Evolutionary conservation across 495 filamentous ascomycete genomes (phyloP).

Genomic region (Hamigera avellanea): DNA sequence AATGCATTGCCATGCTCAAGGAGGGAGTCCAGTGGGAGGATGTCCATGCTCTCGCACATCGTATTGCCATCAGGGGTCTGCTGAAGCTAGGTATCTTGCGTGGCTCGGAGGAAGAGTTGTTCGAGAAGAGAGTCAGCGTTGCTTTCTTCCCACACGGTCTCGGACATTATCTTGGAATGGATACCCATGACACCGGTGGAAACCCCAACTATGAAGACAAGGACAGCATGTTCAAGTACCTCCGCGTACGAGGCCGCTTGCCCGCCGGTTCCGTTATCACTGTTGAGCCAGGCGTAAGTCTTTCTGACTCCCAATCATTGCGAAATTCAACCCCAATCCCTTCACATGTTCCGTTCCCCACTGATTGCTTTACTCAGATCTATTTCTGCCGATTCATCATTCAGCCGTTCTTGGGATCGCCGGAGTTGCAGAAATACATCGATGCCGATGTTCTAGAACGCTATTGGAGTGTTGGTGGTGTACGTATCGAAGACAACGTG

Average conservation of each 20-base stretch:
- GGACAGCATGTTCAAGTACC: constrained; percentile 75
- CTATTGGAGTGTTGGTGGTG: constrained; percentile 87
- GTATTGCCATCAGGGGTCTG: constrained; percentile 70
- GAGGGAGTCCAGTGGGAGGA: constrained; percentile 77
- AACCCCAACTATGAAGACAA: constrained; percentile 74
- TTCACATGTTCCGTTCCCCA: not conserved
- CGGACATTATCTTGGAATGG: constrained; percentile 88
- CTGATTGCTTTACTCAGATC: constrained; percentile 36
- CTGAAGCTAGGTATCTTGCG: constrained; percentile 64
- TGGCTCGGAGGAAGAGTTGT: constrained; percentile 55
- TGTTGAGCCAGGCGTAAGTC: constrained; percentile 76
- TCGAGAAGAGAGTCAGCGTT: constrained; percentile 60
- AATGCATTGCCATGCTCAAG: constrained; percentile 61
- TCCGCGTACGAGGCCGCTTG: constrained; percentile 67
- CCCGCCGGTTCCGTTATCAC: constrained; percentile 74
- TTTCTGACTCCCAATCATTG: not conserved
- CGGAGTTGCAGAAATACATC: constrained; percentile 60
- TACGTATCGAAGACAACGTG: constrained; percentile 67
- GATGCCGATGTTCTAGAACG: constrained; percentile 58
- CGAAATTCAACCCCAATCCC: no score
- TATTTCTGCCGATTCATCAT: constrained; percentile 96
- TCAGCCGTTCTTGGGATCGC: constrained; percentile 62
- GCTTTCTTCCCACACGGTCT: constrained; percentile 91
- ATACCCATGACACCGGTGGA: constrained; percentile 87
- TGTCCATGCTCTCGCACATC: constrained; percentile 67